Evolutionary conservation across 2,329 filamentous ascomycete species (phyloP), one percentile per base, ranked within the genome.

Genomic region (Penicillium oxalicum): DNA sequence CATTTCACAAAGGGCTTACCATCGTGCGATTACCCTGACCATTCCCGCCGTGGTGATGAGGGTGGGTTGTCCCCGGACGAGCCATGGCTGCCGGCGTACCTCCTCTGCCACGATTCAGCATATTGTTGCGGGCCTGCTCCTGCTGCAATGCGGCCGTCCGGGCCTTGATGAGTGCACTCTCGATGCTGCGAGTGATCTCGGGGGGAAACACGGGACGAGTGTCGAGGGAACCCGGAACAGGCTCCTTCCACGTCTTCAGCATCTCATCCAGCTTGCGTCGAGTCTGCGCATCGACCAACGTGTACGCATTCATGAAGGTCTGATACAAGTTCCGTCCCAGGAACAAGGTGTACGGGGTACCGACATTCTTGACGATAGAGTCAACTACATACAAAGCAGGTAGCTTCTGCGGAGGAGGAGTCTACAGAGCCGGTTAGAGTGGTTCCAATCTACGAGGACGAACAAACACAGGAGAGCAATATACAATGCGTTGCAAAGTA

Each of bases 331-430:
- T 91, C 36, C 88, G 85, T 45, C 91, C 89, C 56, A 98, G 87
- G 69, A 95, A 97, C 9, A 97, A 78, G 0, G 91, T 97, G 70
- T 98, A 98, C 6, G 93, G 93, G 0, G 91, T 96, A 52, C 93
- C 93, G 53, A 98, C 90, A 75, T 98, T 97, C 72, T 98, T 98
- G 66, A 95, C 91, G 53, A 98, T 91, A 12, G 91, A 97, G 72
- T 98, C 93, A 64, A 98, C 84, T 57, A 98, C 88, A 72, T 97
- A 98, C 27, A 98, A 79, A n/a, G 93, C 89, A 13, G 93, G 91
- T 2, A 98, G 77, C 66, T 97, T 98, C 69, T 90, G 91, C 52
- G 83, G 80, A 35, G 93, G 90, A 40, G 89, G 82, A 47, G 87
- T 88, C 93, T 98, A 71, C 57, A 67, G 45, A 62, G 54, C 24